Evolutionary conservation across 1,139 yeast genomes (phyloP).

Genomic region (Blastobotrys persicus): DNA sequence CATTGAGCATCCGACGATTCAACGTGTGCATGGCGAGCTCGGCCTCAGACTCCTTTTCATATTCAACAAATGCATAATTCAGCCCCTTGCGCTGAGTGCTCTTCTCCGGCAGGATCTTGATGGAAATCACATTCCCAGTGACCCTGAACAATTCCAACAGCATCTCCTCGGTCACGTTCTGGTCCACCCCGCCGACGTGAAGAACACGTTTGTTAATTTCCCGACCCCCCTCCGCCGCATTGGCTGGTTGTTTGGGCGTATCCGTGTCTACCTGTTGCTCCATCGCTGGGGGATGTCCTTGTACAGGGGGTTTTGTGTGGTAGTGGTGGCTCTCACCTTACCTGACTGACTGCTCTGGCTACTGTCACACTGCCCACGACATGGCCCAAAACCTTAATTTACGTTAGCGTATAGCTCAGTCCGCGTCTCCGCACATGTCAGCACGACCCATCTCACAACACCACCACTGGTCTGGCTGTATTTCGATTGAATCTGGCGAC

Average conservation of each 20-base stretch:
- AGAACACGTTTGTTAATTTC: slow-evolving; percentile 69
- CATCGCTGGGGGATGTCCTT: neutral
- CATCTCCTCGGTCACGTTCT: slow-evolving; percentile 60
- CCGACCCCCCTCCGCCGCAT: slow-evolving; percentile 65
- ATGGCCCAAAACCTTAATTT: neutral
- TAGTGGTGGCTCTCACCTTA: neutral
- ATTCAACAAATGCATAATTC: slow-evolving; percentile 85
- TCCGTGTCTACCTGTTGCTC: neutral
- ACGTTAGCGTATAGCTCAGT: neutral
- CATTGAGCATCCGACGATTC: slow-evolving; percentile 47
- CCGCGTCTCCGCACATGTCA: neutral
- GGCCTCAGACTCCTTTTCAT: slow-evolving; percentile 57
- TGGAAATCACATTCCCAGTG: slow-evolving; percentile 47
- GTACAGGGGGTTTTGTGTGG: no score
- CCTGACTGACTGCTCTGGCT: neutral
- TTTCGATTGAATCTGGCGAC: no score
- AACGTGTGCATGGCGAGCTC: slow-evolving; percentile 58
- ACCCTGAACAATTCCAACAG: slow-evolving; percentile 61
- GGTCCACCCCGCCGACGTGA: slow-evolving; percentile 74
- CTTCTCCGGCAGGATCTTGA: slow-evolving; percentile 70
- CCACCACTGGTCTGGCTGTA: no score
- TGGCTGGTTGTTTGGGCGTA: slow-evolving; percentile 6
- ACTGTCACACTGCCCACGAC: neutral
- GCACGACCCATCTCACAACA: neutral
- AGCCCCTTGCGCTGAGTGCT: slow-evolving; percentile 56